Evolutionary conservation across 805 yeast species (phyloP), one percentile per base, ranked within the genome.

Genomic region (Zygoascus flipseniorum): DNA sequence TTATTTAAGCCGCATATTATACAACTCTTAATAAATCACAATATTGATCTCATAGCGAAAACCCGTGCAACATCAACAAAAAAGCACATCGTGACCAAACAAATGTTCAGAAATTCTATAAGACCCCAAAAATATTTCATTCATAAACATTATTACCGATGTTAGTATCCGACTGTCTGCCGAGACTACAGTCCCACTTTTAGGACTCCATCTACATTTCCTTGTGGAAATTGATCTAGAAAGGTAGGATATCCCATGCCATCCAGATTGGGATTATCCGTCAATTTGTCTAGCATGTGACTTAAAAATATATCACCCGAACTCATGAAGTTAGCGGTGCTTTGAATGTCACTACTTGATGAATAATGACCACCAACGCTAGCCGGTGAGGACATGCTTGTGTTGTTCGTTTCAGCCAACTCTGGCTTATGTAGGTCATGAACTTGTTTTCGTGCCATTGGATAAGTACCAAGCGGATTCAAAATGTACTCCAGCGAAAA

Each of bases 401-500:
- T 20, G 5, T 48, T 37, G 9, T 19, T 19, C 8, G 28, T 19
- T 14, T 18, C 39, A 13, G 10, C 8, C 13, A 28, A 20, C 47
- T 53, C 54, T 3, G 58, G 58, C 19, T 19, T 51, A 28, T 55
- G 58, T 5, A 23, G 42, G 20, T 55, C 58, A 11, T 28, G 20
- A 23, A 52, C 54, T 42, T 54, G 28, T 19, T 46, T 44, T 31
- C 57, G 43, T 8, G 58, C 56, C 43, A 55, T 23, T 5, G 57
- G 58, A 35, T 53, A 55, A 11, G 58, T 55, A 10, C 58, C 58
- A 10, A 55, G 50, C n/a, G 58, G 56, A 45, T 54, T 55, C 43
- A 55, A 47, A 5, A 55, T 51, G 26, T 55, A 55, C 20, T 55
- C 58, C 45, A 55, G 52, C 3, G 57, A 55, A 35, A 49, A 55